Conservation (phyloP, 2,329 filamentous ascomycete species). For the Aureobasidium leucospermi region DNA sequence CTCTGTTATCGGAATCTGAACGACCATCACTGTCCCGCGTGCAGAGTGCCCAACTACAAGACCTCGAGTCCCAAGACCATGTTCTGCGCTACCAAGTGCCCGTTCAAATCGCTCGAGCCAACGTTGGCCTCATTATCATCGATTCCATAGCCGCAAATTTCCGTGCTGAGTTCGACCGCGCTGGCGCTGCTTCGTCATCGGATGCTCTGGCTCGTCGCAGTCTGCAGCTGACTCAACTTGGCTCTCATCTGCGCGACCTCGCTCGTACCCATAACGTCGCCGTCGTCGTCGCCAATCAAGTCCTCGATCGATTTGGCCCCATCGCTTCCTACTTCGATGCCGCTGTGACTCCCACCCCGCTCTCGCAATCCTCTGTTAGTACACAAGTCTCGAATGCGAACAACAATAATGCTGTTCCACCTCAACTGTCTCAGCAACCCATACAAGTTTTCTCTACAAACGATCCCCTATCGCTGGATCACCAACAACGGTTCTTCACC, state of each 20-base stretch:
- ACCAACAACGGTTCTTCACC: constrained; percentile 92
- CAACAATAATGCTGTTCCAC: not conserved
- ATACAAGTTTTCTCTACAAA: constrained; percentile 29
- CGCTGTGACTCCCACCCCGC: not conserved
- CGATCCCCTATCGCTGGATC: constrained; percentile 65
- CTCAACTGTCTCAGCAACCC: constrained; percentile 5
- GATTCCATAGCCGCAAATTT: constrained; percentile 96
- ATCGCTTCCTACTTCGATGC: not conserved
- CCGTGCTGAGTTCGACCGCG: constrained; percentile 72
- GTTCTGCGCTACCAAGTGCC: constrained; percentile 90
- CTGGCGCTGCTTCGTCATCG: constrained; percentile 24
- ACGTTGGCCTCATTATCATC: constrained; percentile 73
- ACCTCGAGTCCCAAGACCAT: constrained; percentile 91
- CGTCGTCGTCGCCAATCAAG: constrained; percentile 90
- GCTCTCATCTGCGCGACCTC: constrained; percentile 66
- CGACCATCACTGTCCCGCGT: constrained; percentile 66
- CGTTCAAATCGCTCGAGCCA: constrained; percentile 67
- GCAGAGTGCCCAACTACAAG: constrained; percentile 73
- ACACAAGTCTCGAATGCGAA: not conserved
- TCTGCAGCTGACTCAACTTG: constrained; percentile 68
- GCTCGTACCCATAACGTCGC: constrained; percentile 69
- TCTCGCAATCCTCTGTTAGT: constrained; percentile 1
- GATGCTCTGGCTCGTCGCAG: constrained; percentile 62
- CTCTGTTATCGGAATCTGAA: constrained; percentile 31
- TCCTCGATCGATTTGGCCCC: constrained; percentile 72